Base-by-base conservation (phyloP, 1,139 yeast genomes). In the Diutina rugosa region DNA sequence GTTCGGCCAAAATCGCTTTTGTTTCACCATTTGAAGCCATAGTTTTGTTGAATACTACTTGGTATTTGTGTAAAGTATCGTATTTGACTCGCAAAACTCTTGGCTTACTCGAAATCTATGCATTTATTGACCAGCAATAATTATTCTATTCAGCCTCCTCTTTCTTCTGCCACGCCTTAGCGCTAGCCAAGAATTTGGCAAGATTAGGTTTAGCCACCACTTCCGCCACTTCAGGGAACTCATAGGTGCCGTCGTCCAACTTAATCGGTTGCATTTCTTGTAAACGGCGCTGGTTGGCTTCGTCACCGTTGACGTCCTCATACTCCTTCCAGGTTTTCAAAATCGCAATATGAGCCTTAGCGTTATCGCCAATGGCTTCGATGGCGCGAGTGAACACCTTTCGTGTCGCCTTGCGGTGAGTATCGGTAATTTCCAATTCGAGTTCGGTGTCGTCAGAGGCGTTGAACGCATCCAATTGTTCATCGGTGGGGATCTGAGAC, bases 311-410 rank as follows among this genome's bases (percentile, higher is more conserved):
- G 1, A 69, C 70, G 46, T 69, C 63, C 64, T 90, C 97, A 68
- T 87, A 90, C 57, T 77, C 76, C 55, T 73, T 72, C 78, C 87
- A 82, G 0, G 90, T 83, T 58, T 87, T 85, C 38, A 85, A 71
- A 6, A 90, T 67, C 1, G 74, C 67, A 1, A 79, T 72, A 54
- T 95, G 75, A 45, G 77, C 77, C 47, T 77, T 77, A 44, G 77
- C 77, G 46, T 77, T 77, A 21, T 71, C 71, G 35, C 70, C 66
- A 65, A 77, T 80, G 56, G 69, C 66, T 3, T 62, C 63, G 57
- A 83, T 69, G 0, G 88, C 95, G 46, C 77, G 69, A 56, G 78
- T 73, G 66, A 87, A 89, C 0, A 85, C 70, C 0, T 62, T 63
- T 54, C 96, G 72, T 0, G 88, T 78, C 4, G 77, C 75, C 0